phyloP scores from a whole-genome alignment of 768 basidiomycete genomes.

The Suillus spraguei region DNA sequence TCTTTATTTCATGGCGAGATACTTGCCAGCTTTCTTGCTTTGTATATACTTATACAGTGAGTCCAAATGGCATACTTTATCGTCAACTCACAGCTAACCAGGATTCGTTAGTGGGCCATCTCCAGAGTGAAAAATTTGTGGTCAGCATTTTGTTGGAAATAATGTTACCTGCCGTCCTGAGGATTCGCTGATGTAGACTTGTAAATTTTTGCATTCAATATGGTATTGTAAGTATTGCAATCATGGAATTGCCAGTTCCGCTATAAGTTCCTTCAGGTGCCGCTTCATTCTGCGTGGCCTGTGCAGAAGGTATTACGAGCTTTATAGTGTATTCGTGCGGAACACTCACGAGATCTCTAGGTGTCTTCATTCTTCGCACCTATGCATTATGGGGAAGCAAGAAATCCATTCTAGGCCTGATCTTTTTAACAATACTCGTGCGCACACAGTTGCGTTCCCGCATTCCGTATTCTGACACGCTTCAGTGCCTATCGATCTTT shows the following conservation, averaged over 20 bases:
- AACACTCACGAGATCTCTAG: not conserved
- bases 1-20: constrained; percentile 1
- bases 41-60: not conserved
- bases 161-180: not conserved
- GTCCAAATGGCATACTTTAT: not conserved
- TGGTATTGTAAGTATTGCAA: not conserved
- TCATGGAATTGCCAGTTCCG: not conserved
- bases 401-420: not conserved
- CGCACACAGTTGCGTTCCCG: not conserved
- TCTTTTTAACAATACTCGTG: not conserved
- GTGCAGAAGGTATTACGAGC: constrained; percentile 1
- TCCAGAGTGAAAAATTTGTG: not conserved
- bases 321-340: not conserved
- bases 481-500: not conserved
- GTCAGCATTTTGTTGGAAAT: not conserved
- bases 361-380: constrained; percentile 2
- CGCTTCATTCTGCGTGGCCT: not conserved
- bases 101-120: not conserved
- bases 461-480: not conserved
- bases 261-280: not conserved
- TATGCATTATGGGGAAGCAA: constrained; percentile 4
- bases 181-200: not conserved
- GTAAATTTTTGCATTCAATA: not conserved
- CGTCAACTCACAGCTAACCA: not conserved
- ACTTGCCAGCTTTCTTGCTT: not conserved